Percentiles rank a stretch among this genome's conserved stretches.
phyloP scores from a whole-genome alignment of 495 filamentous ascomycete species.

The Penicillium subrubescens region DNA sequence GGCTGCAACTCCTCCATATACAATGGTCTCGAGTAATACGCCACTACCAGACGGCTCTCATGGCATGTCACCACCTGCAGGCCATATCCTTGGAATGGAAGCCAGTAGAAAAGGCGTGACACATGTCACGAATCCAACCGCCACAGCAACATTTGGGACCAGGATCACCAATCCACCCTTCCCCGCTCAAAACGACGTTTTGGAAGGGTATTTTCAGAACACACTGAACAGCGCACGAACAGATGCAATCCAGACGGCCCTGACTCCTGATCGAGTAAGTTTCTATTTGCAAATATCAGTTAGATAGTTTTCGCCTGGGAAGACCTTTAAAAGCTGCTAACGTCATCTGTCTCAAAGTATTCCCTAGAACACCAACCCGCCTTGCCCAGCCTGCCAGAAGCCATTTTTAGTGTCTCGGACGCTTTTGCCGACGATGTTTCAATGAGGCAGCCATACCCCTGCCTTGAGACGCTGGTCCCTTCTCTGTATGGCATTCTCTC shows the following conservation, averaged over 20 bases:
- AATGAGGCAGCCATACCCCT: constrained; percentile 18
- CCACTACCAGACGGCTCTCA: too few relatives aligned
- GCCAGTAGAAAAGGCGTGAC: neutral
- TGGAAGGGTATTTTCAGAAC: neutral
- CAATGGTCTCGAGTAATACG: neutral
- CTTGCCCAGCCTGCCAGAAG: too few relatives aligned
- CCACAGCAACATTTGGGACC: neutral
- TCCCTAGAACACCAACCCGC: too few relatives aligned
- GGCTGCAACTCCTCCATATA: constrained; percentile 5
- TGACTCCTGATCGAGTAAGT: neutral
- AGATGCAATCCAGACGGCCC: neutral
- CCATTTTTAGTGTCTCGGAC: too few relatives aligned
- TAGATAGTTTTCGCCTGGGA: too few relatives aligned
- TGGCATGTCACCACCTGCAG: too few relatives aligned
- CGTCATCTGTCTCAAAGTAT: too few relatives aligned
- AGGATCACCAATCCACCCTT: neutral
- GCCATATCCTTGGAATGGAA: constrained; percentile 1
- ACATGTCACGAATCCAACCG: neutral
- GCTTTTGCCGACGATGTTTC: neutral
- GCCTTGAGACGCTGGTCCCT: constrained; percentile 34
- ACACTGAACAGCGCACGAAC: neutral
- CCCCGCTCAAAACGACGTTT: neutral
- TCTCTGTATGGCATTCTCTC: constrained; percentile 43
- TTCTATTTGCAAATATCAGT: too few relatives aligned
- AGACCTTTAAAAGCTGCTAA: too few relatives aligned